Evolutionary conservation across 768 basidiomycete species (phyloP).

Genomic region (Lentinula boryana): DNA sequence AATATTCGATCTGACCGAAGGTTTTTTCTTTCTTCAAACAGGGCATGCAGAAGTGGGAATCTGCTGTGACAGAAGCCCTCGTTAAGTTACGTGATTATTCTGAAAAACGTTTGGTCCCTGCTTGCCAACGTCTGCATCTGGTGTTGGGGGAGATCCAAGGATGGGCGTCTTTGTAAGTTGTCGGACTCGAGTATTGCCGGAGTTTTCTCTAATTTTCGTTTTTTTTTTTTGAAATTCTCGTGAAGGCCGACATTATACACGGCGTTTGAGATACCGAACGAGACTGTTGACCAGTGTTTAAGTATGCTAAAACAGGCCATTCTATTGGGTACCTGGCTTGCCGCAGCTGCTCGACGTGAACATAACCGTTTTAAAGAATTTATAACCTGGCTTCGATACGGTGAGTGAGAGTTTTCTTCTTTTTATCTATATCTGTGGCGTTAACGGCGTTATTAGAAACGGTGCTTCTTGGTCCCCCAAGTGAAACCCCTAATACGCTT

Average conservation of each 20-base stretch:
- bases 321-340: constrained; percentile 63
- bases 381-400: constrained; percentile 69
- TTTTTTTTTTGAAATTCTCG: constrained; percentile 7
- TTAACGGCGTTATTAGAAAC: constrained; percentile 30
- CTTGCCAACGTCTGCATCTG: constrained; percentile 71
- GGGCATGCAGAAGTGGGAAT: constrained; percentile 83
- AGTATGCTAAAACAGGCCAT: constrained; percentile 51
- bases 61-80: constrained; percentile 63
- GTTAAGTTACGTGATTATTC: constrained; percentile 68
- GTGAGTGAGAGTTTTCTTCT: constrained; percentile 30
- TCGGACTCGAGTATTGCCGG: background rate
- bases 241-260: constrained; percentile 47
- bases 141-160: constrained; percentile 74
- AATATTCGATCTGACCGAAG: constrained; percentile 13
- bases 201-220: constrained; percentile 6
- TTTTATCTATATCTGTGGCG: background rate
- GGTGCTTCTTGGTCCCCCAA: constrained; percentile 42
- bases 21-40: constrained; percentile 19
- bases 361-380: constrained; percentile 73
- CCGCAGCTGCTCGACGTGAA: constrained; percentile 60
- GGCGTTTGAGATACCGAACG: constrained; percentile 46
- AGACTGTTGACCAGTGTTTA: constrained; percentile 48
- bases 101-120: constrained; percentile 64
- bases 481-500: constrained; percentile 43
- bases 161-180: constrained; percentile 64